These are phyloP conservation scores for Cladobotryum protrusum DNA, from an alignment of 2,329 filamentous ascomycete genomes.

Conservation along the genomic window DNA sequence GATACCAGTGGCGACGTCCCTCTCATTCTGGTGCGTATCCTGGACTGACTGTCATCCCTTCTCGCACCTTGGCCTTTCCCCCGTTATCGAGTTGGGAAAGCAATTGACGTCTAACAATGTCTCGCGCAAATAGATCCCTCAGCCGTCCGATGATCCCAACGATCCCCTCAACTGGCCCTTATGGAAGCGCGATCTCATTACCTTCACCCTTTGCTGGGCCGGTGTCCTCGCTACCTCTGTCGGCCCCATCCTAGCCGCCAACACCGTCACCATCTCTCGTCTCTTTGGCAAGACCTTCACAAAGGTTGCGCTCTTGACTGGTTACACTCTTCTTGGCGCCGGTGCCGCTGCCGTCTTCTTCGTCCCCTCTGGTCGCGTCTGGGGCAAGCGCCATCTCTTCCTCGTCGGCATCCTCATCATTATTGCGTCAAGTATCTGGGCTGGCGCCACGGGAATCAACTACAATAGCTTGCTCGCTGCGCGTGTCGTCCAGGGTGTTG, in stretches of 20 bases:
- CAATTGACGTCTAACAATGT: background rate
- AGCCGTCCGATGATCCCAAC: constrained; percentile 85
- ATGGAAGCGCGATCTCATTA: constrained; percentile 77
- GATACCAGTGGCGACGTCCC: constrained; percentile 59
- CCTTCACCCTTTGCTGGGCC: constrained; percentile 68
- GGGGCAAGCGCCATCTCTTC: constrained; percentile 89
- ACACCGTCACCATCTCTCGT: constrained; percentile 70
- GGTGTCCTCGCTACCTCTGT: constrained; percentile 80
- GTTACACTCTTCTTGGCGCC: constrained; percentile 79
- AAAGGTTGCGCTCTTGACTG: constrained; percentile 74
- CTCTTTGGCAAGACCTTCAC: constrained; percentile 62
- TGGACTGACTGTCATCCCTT: too few species aligned
- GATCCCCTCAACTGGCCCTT: constrained; percentile 83
- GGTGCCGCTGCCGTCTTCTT: constrained; percentile 77
- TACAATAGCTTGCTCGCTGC: constrained; percentile 72
- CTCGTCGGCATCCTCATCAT: constrained; percentile 69
- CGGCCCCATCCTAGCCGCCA: constrained; percentile 80
- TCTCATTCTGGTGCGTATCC: constrained; percentile 63
- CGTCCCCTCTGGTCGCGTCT: constrained; percentile 81
- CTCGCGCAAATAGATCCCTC: constrained; percentile 49
- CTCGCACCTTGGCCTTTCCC: too few species aligned
- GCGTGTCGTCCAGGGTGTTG: constrained; percentile 79
- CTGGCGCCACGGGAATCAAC: constrained; percentile 57
- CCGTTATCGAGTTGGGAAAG: background rate
- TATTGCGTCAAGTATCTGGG: constrained; percentile 72